Evolutionary conservation across 129 eudicot genomes (phyloP).

Genomic region (Saussurea involucrata): DNA sequence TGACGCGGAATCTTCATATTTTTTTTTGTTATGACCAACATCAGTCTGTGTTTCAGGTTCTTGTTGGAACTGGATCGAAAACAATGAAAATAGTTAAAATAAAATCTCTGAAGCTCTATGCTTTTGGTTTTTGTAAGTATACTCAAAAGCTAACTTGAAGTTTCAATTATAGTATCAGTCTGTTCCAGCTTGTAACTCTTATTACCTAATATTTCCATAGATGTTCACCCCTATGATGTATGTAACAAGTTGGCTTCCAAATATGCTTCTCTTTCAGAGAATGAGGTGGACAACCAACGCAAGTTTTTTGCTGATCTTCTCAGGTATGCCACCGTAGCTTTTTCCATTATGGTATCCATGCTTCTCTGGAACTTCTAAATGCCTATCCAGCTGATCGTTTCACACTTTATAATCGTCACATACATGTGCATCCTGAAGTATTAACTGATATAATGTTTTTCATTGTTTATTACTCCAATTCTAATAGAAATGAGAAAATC

Average conservation of each 20-base stretch:
- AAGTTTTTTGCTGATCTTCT: slow-evolving; percentile 75
- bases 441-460: background rate
- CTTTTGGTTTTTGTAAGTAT: slow-evolving; percentile 92
- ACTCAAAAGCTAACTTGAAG: background rate
- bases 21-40: background rate
- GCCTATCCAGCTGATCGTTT: background rate
- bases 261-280: slow-evolving; percentile 56
- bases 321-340: slow-evolving; percentile 43
- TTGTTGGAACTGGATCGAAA: slow-evolving; percentile 98
- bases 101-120: slow-evolving; percentile 84
- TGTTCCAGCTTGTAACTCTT: slow-evolving; percentile 18
- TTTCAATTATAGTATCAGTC: background rate
- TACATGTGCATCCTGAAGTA: background rate
- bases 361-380: too few relatives aligned
- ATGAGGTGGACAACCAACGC: slow-evolving; percentile 52
- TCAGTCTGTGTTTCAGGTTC: slow-evolving; percentile 52
- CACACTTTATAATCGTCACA: background rate
- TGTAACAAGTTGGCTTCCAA: slow-evolving; percentile 89
- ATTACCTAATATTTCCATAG: slow-evolving; percentile 31
- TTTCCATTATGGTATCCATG: background rate
- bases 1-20: too few relatives aligned
- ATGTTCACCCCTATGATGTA: slow-evolving; percentile 86
- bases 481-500: background rate
- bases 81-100: slow-evolving; percentile 74
- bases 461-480: too few relatives aligned